Conservation (phyloP, 2,329 filamentous ascomycete genomes). For the Aspergillaceae sp. region DNA sequence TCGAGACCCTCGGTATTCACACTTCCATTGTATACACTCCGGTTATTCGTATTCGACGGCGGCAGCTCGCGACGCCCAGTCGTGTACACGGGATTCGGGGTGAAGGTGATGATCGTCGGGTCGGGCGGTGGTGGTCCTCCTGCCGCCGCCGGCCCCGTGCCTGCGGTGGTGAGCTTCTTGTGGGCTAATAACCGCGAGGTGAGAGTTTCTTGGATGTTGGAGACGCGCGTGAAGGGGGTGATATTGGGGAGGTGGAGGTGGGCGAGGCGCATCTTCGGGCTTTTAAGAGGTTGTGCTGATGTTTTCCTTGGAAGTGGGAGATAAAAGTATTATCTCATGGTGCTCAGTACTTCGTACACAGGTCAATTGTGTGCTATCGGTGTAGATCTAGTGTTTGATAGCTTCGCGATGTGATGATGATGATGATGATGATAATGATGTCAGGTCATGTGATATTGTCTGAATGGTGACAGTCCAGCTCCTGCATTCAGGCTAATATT, state of each 20-base stretch:
- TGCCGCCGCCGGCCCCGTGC: constrained; percentile 11
- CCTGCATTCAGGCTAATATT: too few relatives aligned
- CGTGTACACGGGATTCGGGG: constrained; percentile 76
- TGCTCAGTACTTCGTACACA: too few relatives aligned
- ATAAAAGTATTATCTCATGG: too few relatives aligned
- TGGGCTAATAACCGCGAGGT: constrained; percentile 51
- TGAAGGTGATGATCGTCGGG: constrained; percentile 72
- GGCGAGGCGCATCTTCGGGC: constrained; percentile 42
- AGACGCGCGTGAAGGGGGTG: constrained; percentile 48
- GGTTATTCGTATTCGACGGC: constrained; percentile 27
- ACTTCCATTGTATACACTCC: constrained; percentile 13
- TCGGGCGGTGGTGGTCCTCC: constrained; percentile 40
- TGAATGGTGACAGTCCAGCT: background rate
- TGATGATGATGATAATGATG: background rate
- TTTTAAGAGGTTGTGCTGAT: background rate
- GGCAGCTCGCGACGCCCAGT: constrained; percentile 70
- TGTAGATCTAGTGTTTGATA: background rate
- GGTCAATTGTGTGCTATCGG: background rate
- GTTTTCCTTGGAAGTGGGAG: too few relatives aligned
- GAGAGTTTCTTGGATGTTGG: constrained; percentile 49
- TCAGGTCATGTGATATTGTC: background rate
- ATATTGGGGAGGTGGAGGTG: constrained; percentile 52
- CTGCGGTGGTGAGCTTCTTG: constrained; percentile 41
- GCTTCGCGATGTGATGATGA: background rate
- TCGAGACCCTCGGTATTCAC: too few relatives aligned